Evolutionary conservation across 2,329 filamentous ascomycete species (phyloP).

Genomic region (Exophiala phaeomuriformis): DNA sequence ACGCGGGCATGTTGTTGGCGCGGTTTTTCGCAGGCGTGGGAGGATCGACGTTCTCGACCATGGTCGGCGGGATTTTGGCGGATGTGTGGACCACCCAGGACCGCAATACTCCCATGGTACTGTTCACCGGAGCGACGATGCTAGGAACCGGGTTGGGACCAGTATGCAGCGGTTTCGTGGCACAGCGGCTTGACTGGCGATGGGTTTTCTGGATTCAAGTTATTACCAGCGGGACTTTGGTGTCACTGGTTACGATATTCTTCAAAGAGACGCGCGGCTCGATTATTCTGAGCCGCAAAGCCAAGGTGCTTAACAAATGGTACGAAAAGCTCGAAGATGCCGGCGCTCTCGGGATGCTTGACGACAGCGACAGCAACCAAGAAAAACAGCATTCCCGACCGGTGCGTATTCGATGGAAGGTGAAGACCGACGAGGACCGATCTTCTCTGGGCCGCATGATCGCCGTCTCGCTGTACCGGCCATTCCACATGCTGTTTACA

Average conservation of each 20-base stretch:
- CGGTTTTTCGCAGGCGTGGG: slow-evolving; percentile 71
- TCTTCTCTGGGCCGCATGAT: slow-evolving; percentile 22
- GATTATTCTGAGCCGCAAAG: slow-evolving; percentile 71
- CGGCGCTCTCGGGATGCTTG: slow-evolving; percentile 45
- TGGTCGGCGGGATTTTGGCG: slow-evolving; percentile 85
- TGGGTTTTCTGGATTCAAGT: slow-evolving; percentile 88
- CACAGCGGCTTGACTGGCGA: slow-evolving; percentile 62
- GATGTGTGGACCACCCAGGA: slow-evolving; percentile 74
- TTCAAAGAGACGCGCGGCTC: slow-evolving; percentile 78
- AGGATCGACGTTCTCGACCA: slow-evolving; percentile 66
- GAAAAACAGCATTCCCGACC: slow-evolving; percentile 39
- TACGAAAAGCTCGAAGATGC: slow-evolving; percentile 64
- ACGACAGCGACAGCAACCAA: slow-evolving; percentile 58
- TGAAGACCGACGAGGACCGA: slow-evolving; percentile 23
- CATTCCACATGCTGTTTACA: slow-evolving; percentile 47
- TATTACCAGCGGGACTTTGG: slow-evolving; percentile 59
- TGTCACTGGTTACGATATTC: slow-evolving; percentile 57
- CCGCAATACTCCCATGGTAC: slow-evolving; percentile 80
- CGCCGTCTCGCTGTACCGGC: slow-evolving; percentile 21
- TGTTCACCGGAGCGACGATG: slow-evolving; percentile 72
- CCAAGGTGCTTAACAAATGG: slow-evolving; percentile 65
- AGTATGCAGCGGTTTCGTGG: slow-evolving; percentile 62
- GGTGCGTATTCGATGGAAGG: slow-evolving; percentile 25
- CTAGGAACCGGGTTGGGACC: slow-evolving; percentile 76
- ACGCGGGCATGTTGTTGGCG: slow-evolving; percentile 62